These are phyloP conservation scores for Epichloe hybrida DNA, from an alignment of 2,329 filamentous ascomycete genomes.

Conservation along the genomic window DNA sequence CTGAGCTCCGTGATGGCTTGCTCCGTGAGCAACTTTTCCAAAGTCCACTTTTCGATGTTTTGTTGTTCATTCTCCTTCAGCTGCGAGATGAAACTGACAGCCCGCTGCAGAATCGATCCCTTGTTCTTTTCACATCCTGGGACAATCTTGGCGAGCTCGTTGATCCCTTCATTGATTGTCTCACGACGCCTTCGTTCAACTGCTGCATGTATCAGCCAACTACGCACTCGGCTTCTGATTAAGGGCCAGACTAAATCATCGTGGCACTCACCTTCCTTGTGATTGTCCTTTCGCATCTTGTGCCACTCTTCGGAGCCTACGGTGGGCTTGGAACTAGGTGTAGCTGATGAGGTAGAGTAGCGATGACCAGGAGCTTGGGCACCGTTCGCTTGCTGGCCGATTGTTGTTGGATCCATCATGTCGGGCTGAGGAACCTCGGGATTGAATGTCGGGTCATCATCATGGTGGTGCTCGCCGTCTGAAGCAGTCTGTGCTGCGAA, in stretches of 20 bases:
- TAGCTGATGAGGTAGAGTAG: slow-evolving; percentile 25
- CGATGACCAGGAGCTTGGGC: slow-evolving; percentile 17
- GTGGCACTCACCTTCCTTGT: slow-evolving; percentile 76
- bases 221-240: too few species aligned
- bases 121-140: slow-evolving; percentile 99
- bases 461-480: slow-evolving; percentile 17
- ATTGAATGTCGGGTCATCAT: slow-evolving; percentile 20
- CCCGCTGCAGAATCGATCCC: slow-evolving; percentile 84
- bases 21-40: slow-evolving; percentile 81
- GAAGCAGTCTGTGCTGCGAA: slow-evolving; percentile 38
- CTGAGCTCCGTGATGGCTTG: slow-evolving; percentile 82
- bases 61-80: slow-evolving; percentile 88
- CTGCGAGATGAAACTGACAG: slow-evolving; percentile 87
- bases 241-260: too few species aligned
- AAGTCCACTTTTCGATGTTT: slow-evolving; percentile 87
- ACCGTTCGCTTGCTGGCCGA: slow-evolving; percentile 25
- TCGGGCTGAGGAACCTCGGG: slow-evolving; percentile 21
- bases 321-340: slow-evolving; percentile 54
- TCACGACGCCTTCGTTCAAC: slow-evolving; percentile 93
- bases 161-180: slow-evolving; percentile 98
- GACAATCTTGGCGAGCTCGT: slow-evolving; percentile 94
- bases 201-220: slow-evolving; percentile 26
- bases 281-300: slow-evolving; percentile 90
- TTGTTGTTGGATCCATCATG: slow-evolving; percentile 11
- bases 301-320: slow-evolving; percentile 99